phyloP scores from a whole-genome alignment of 2,329 filamentous ascomycete species.

The Cercospora zeae-maydis region DNA sequence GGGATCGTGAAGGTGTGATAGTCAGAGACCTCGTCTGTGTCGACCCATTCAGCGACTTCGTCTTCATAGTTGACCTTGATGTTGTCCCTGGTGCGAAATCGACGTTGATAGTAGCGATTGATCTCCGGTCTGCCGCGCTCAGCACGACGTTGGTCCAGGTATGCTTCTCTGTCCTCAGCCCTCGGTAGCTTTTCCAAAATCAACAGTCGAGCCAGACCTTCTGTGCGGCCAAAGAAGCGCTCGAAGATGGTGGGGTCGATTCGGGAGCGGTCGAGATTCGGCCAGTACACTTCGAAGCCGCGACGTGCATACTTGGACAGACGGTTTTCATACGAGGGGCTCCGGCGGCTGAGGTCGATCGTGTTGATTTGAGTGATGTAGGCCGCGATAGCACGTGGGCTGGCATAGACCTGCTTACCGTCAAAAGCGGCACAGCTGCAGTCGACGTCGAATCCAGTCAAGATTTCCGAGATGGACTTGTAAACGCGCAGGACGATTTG shows the following conservation, averaged over 20 bases:
- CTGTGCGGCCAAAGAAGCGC: slow-evolving; percentile 69
- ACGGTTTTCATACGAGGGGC: slow-evolving; percentile 82
- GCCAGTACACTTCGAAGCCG: slow-evolving; percentile 81
- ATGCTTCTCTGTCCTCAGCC: slow-evolving; percentile 62
- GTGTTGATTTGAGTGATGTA: slow-evolving; percentile 81
- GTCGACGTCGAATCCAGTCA: slow-evolving; percentile 86
- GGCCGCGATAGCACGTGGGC: slow-evolving; percentile 71
- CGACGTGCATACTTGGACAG: slow-evolving; percentile 80
- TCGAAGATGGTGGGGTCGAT: slow-evolving; percentile 87
- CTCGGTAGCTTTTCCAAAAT: slow-evolving; percentile 76
- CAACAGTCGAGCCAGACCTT: slow-evolving; percentile 73
- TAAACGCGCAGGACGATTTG: slow-evolving; percentile 85
- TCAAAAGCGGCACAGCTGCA: slow-evolving; percentile 78
- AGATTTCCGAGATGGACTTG: slow-evolving; percentile 76
- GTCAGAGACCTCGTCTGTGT: slow-evolving; percentile 70
- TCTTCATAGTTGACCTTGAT: slow-evolving; percentile 75
- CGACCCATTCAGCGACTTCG: slow-evolving; percentile 79
- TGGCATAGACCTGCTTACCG: slow-evolving; percentile 73
- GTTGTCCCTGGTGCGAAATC: slow-evolving; percentile 57
- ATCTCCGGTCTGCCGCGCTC: slow-evolving; percentile 67
- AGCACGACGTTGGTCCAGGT: slow-evolving; percentile 64
- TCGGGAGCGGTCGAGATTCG: slow-evolving; percentile 66
- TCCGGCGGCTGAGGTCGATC: slow-evolving; percentile 73
- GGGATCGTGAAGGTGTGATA: slow-evolving; percentile 68
- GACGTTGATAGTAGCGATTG: slow-evolving; percentile 42